These are phyloP conservation scores for Pelargonium australe DNA, from an alignment of 441 rosid species.

Conservation along the genomic window DNA sequence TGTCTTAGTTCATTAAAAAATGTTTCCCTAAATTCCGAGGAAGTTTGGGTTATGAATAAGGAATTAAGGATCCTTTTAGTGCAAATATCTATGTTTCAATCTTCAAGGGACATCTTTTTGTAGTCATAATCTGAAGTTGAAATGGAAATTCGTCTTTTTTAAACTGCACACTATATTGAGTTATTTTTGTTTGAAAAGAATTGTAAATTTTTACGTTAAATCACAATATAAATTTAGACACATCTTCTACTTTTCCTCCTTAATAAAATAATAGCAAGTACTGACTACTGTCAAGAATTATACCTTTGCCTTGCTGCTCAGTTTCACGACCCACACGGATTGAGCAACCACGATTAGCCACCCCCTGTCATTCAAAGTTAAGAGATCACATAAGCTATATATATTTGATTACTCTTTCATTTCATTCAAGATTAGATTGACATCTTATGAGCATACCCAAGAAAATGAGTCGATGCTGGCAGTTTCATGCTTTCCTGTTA, in stretches of 20 bases:
- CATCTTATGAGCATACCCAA: conserved; percentile 53
- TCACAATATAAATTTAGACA: neutral
- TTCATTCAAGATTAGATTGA: neutral
- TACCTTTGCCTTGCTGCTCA: conserved; percentile 88
- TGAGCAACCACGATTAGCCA: conserved; percentile 96
- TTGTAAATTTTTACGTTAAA: neutral
- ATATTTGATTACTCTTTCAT: neutral
- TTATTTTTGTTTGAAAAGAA: neutral
- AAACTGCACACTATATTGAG: neutral
- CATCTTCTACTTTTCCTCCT: neutral
- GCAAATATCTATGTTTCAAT: neutral
- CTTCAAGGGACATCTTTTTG: neutral
- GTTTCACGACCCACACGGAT: conserved; percentile 97
- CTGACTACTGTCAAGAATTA: neutral
- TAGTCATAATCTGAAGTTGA: neutral
- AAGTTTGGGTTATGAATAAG: neutral
- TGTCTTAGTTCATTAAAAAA: neutral
- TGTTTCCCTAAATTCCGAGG: neutral
- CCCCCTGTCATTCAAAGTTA: conserved; percentile 47
- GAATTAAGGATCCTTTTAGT: too few relatives aligned
- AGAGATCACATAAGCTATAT: conserved; percentile 9
- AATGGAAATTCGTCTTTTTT: neutral
- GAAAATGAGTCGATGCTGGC: conserved; percentile 84
- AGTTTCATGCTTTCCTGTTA: conserved; percentile 96
- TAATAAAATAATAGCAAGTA: neutral